phyloP scores from a whole-genome alignment of 345 rosid genomes.

The Populus deltoides region DNA sequence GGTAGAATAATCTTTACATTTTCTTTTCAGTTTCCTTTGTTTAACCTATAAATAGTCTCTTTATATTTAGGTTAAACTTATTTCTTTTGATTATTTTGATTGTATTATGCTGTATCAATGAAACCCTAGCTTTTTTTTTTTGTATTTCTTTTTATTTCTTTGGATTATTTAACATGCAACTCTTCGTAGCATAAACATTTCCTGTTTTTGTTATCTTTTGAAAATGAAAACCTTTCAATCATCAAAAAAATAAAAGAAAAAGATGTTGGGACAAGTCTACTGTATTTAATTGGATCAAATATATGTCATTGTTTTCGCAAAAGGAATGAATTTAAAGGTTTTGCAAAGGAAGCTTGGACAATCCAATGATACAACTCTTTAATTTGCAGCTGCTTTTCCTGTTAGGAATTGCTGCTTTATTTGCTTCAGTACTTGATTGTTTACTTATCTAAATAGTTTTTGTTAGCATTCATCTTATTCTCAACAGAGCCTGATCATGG shows the following conservation, averaged over 20 bases:
- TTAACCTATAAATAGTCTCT: too few relatives aligned
- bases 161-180: not conserved
- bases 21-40: too few relatives aligned
- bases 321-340: not conserved
- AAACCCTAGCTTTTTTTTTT: too few relatives aligned
- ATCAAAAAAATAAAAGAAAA: too few relatives aligned
- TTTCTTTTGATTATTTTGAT: too few relatives aligned
- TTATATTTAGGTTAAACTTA: too few relatives aligned
- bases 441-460: not conserved
- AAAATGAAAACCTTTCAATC: not conserved
- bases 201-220: not conserved
- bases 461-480: not conserved
- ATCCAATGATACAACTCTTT: not conserved
- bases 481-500: not conserved
- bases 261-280: not conserved
- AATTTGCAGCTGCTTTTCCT: not conserved
- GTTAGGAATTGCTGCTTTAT: not conserved
- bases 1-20: too few relatives aligned
- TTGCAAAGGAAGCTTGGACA: not conserved
- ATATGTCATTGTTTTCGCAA: not conserved
- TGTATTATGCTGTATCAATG: too few relatives aligned
- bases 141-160: too few relatives aligned
- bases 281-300: not conserved
- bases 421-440: not conserved
- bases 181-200: not conserved